A percentile compares a stretch with the other conserved stretches of the same genome.
phyloP scores from a whole-genome alignment of 2,329 filamentous ascomycete species.

The Nemania sp. region DNA sequence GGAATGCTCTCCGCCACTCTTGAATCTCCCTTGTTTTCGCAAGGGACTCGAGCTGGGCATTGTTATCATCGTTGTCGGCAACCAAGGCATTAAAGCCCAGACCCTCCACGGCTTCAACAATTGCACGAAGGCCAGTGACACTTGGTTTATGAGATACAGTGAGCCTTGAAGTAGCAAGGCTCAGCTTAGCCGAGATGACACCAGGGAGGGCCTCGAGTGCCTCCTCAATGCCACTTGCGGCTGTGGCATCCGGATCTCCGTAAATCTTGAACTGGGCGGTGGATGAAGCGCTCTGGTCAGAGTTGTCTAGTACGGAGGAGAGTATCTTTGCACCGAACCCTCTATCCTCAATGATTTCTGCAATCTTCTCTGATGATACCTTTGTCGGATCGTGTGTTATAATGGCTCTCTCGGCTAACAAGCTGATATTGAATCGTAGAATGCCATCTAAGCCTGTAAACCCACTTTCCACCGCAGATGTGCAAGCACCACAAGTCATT shows the following conservation, averaged over 20 bases:
- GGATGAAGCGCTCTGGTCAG: slow-evolving; percentile 59
- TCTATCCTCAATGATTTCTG: slow-evolving; percentile 82
- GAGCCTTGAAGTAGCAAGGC: slow-evolving; percentile 73
- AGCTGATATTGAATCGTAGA: slow-evolving; percentile 89
- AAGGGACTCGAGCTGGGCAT: slow-evolving; percentile 92
- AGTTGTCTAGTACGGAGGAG: slow-evolving; percentile 68
- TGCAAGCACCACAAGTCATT: slow-evolving; percentile 98
- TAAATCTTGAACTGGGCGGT: slow-evolving; percentile 83
- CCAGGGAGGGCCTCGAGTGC: slow-evolving; percentile 69
- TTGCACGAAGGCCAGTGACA: slow-evolving; percentile 74
- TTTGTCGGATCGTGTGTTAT: slow-evolving; percentile 78
- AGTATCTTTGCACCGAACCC: slow-evolving; percentile 87
- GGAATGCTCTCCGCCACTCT: slow-evolving; percentile 86
- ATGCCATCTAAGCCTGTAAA: slow-evolving; percentile 79
- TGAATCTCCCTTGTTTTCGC: slow-evolving; percentile 96
- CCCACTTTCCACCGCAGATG: slow-evolving; percentile 83
- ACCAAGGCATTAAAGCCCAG: slow-evolving; percentile 86
- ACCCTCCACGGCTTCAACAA: slow-evolving; percentile 83
- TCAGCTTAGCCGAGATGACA: slow-evolving; percentile 74
- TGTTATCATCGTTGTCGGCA: slow-evolving; percentile 91
- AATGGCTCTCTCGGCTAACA: slow-evolving; percentile 89
- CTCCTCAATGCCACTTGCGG: slow-evolving; percentile 74
- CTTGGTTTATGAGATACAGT: slow-evolving; percentile 73
- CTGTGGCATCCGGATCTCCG: slow-evolving; percentile 72
- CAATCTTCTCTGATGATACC: slow-evolving; percentile 74